Evolutionary conservation across 257 asterid species (phyloP).

Genomic region (Solanum dulcamara): DNA sequence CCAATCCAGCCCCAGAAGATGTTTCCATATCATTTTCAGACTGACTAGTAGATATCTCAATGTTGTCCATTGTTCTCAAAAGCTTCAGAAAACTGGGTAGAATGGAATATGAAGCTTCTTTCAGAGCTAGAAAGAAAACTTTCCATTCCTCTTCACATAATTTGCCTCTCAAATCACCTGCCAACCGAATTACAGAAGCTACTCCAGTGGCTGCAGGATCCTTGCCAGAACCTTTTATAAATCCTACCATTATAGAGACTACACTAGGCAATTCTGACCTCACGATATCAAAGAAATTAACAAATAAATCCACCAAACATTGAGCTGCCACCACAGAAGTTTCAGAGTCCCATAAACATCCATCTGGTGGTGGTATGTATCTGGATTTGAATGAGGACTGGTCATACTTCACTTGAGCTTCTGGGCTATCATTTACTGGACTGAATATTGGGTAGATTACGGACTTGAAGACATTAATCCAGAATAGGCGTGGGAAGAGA

Average conservation of each 20-base stretch:
- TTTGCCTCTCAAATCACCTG: conserved; percentile 44
- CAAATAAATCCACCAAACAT: conserved; percentile 60
- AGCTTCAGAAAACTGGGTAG: conserved; percentile 57
- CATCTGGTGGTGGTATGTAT: conserved; percentile 39
- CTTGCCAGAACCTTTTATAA: conserved; percentile 56
- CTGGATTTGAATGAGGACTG: conserved; percentile 19
- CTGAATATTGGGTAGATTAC: conserved; percentile 70
- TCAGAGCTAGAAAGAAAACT: conserved; percentile 46
- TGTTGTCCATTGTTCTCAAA: conserved; percentile 53
- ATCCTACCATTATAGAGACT: conserved; percentile 53
- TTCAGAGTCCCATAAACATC: conserved; percentile 72
- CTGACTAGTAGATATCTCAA: conserved; percentile 43
- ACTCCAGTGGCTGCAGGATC: conserved; percentile 79
- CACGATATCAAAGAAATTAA: conserved; percentile 47
- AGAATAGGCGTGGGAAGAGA: conserved; percentile 62
- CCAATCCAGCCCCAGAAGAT: conserved; percentile 31
- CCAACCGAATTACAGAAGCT: conserved; percentile 67
- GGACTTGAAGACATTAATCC: conserved; percentile 59
- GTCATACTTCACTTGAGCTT: conserved; percentile 27
- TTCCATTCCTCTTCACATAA: conserved; percentile 69
- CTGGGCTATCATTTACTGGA: conserved; percentile 38
- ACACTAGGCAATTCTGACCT: conserved; percentile 64
- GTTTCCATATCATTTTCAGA: conserved; percentile 34
- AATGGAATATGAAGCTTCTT: conserved; percentile 52
- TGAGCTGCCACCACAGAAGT: conserved; percentile 65